phyloP scores from a whole-genome alignment of 2,329 filamentous ascomycete species.

The Diaporthe aspalathi region DNA sequence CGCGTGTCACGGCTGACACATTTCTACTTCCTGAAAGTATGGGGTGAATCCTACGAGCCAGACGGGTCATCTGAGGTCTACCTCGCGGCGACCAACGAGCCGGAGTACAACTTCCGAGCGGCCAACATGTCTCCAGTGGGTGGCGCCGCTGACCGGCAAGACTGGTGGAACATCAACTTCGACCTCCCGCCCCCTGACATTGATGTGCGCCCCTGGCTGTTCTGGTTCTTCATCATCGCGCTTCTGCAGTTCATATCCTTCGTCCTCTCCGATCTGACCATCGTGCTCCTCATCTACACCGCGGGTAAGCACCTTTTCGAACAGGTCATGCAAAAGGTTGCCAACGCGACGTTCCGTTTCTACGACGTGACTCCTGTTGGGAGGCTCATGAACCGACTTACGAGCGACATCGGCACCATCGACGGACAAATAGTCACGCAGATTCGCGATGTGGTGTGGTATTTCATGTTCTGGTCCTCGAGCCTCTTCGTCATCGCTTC shows the following conservation, averaged over 20 bases:
- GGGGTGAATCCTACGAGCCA: slow-evolving; percentile 80
- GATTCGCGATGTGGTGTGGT: slow-evolving; percentile 77
- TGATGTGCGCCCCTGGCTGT: slow-evolving; percentile 79
- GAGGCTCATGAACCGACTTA: slow-evolving; percentile 90
- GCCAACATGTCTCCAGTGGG: neutral
- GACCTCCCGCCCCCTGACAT: slow-evolving; percentile 73
- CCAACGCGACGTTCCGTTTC: slow-evolving; percentile 86
- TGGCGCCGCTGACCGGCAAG: slow-evolving; percentile 36
- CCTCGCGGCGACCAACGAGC: slow-evolving; percentile 29
- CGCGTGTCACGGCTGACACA: slow-evolving; percentile 74
- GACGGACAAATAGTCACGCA: slow-evolving; percentile 86
- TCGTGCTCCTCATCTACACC: slow-evolving; percentile 82
- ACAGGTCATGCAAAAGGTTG: slow-evolving; percentile 78
- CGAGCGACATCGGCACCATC: slow-evolving; percentile 88
- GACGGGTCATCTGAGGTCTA: slow-evolving; percentile 24
- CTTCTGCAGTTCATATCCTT: slow-evolving; percentile 69
- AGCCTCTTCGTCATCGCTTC: slow-evolving; percentile 82
- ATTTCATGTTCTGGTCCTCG: slow-evolving; percentile 76
- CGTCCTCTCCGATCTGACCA: slow-evolving; percentile 71
- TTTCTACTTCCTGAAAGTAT: slow-evolving; percentile 86
- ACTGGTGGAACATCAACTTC: slow-evolving; percentile 46
- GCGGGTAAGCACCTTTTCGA: slow-evolving; percentile 82
- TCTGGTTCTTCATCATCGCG: slow-evolving; percentile 76
- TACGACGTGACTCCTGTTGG: slow-evolving; percentile 92
- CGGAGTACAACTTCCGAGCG: slow-evolving; percentile 18